These are phyloP conservation scores for Phytophthora sp. DNA, from an alignment of 352 stramenopile genomes.

Conservation along the genomic window DNA sequence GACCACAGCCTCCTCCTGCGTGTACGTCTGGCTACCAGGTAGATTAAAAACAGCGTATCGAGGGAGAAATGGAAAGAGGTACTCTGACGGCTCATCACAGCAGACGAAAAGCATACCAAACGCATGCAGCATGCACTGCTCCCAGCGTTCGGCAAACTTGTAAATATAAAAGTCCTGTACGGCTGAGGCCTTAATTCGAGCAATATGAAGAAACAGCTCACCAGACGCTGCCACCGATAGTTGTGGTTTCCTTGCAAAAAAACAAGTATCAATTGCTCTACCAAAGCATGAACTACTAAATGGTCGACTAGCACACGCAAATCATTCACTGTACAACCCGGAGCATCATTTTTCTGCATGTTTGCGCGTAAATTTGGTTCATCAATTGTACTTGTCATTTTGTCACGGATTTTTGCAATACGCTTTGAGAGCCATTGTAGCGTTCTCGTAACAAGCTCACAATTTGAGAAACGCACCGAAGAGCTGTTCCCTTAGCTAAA, in stretches of 20 bases:
- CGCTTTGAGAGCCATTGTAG: slow-evolving; percentile 13
- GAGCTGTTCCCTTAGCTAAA: slow-evolving; percentile 14
- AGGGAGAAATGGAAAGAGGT: neutral
- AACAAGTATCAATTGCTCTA: slow-evolving; percentile 25
- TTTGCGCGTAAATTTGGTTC: slow-evolving; percentile 21
- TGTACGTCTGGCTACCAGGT: neutral
- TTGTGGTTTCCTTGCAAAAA: slow-evolving; percentile 29
- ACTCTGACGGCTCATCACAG: neutral
- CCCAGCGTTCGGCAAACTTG: neutral
- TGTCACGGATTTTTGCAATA: slow-evolving; percentile 24
- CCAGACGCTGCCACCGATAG: slow-evolving; percentile 4
- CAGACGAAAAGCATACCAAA: slow-evolving; percentile 7
- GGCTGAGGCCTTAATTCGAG: neutral
- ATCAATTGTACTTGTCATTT: slow-evolving; percentile 31
- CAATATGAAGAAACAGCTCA: slow-evolving; percentile 16
- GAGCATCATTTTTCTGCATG: slow-evolving; percentile 24
- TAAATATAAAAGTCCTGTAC: neutral
- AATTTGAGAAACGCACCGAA: slow-evolving; percentile 18
- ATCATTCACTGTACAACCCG: slow-evolving; percentile 22
- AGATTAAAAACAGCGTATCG: neutral
- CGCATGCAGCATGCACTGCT: slow-evolving; percentile 6
- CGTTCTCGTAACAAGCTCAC: slow-evolving; percentile 10
- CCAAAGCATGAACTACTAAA: slow-evolving; percentile 14
- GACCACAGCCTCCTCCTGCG: neutral
- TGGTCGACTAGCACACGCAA: slow-evolving; percentile 11